Conservation (phyloP, 1,284 basidiomycete genomes). For the Cryptococcus sp. region DNA sequence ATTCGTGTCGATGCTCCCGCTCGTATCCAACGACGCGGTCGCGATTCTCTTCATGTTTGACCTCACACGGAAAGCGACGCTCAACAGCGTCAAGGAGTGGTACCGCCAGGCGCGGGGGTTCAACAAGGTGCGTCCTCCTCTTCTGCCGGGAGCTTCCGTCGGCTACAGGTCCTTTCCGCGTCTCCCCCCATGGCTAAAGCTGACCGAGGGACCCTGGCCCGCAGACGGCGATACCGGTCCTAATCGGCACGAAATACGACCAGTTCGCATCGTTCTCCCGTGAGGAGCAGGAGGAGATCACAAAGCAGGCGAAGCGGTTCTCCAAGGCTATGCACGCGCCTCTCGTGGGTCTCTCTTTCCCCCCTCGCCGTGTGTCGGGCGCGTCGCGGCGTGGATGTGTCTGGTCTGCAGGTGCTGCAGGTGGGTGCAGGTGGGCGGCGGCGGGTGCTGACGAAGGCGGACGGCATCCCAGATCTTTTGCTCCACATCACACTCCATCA, state of each 20-base stretch:
- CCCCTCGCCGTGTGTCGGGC: background rate
- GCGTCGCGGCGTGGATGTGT: no score
- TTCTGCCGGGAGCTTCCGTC: background rate
- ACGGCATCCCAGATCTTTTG: constrained; percentile 74
- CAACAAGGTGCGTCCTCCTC: constrained; percentile 71
- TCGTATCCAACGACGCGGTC: constrained; percentile 97
- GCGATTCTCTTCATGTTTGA: constrained; percentile 99
- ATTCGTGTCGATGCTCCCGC: constrained; percentile 97
- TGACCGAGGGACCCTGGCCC: background rate
- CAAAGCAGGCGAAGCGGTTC: constrained; percentile 95
- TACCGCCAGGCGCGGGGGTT: constrained; percentile 97
- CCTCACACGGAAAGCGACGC: constrained; percentile 88
- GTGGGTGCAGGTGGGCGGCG: background rate
- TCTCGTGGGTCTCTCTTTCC: constrained; percentile 50
- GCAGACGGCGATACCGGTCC: constrained; percentile 89
- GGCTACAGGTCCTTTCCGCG: background rate
- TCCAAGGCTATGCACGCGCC: constrained; percentile 98
- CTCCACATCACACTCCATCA: constrained; percentile 95
- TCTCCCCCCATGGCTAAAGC: background rate
- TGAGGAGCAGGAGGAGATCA: constrained; percentile 98
- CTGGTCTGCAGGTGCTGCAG: no score
- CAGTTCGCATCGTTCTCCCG: constrained; percentile 90
- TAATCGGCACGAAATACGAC: constrained; percentile 98
- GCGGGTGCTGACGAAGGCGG: constrained; percentile 2
- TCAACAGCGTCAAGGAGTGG: constrained; percentile 99